Base-by-base conservation (phyloP, 2,329 filamentous ascomycete genomes). In the Phialophora macrospora region DNA sequence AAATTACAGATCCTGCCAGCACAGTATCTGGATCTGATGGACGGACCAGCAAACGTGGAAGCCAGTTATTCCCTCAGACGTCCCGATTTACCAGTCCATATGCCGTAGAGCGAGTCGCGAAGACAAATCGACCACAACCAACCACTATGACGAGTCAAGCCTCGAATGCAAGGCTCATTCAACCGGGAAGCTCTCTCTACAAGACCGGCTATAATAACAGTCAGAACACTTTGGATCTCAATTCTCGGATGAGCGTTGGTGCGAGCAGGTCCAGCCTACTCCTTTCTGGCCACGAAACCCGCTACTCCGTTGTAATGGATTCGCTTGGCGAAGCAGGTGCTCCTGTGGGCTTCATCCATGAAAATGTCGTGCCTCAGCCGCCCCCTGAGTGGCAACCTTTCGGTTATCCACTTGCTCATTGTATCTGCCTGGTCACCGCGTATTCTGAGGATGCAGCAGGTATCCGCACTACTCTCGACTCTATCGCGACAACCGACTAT, bases 361-460 rank as follows among this genome's bases (percentile, higher is more conserved):
- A 97, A 77, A 86, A 91, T 46, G 95, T 99, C 48, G 93, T 99
- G 55, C 94, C 96, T 32, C 95, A 99, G 75, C 95, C 95, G 44
- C 95, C 95, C 8, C 89, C 93, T 2, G 95, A 99, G 77, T 99
- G 93, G 90, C 93, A 97, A 80, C 95, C 95, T 0, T 98, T 96
- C 76, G 95, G 94, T 0, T 99, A 92, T 77, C 95, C 96, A 14
- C 82, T 99, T 70, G 95, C 93, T 55, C 95, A 99, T 78, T 85
- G 91, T 0, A 93, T 99, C 75, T 98, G 94, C 77, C 80, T 99
- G 70, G 93, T 99, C 58, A 99, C 96, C 28, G 93, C 93, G 20
- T 99, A 99, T 77, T 99, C 95, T 0, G 95, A 99, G 81, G 95
- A 95, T 71, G 92, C 90, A 70, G 90, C 96, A 66, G 95, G 94